These are phyloP conservation scores for Scheffersomyces illinoinensis DNA, from an alignment of 1,139 yeast species.

Conservation along the genomic window DNA sequence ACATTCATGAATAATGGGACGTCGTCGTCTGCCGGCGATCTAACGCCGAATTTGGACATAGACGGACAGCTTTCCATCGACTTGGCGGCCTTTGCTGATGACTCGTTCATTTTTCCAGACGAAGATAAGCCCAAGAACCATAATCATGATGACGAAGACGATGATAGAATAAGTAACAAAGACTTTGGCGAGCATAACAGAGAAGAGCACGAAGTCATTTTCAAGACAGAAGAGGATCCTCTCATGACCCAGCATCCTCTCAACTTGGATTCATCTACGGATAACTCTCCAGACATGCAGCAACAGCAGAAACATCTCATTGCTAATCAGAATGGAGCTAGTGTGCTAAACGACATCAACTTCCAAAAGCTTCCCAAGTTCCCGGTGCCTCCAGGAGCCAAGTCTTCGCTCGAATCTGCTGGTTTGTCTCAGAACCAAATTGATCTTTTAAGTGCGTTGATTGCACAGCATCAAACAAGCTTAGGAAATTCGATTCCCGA, in stretches of 20 bases:
- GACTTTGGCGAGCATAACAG: slow-evolving; percentile 1
- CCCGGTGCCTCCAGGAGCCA: slow-evolving; percentile 73
- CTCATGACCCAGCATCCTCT: neutral
- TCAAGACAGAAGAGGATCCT: neutral
- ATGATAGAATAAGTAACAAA: slow-evolving; percentile 4
- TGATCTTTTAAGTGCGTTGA: slow-evolving; percentile 68
- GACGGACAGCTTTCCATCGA: slow-evolving; percentile 74
- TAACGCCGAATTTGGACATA: slow-evolving; percentile 46
- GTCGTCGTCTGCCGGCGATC: slow-evolving; percentile 26
- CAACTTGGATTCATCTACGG: neutral
- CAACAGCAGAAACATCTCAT: neutral
- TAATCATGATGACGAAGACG: slow-evolving; percentile 13
- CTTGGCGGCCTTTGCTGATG: slow-evolving; percentile 79
- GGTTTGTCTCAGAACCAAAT: slow-evolving; percentile 70
- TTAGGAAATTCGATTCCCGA: slow-evolving; percentile 23
- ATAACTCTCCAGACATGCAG: neutral
- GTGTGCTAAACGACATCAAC: slow-evolving; percentile 11
- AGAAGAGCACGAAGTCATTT: neutral
- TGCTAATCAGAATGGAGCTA: neutral
- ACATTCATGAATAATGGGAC: slow-evolving; percentile 55
- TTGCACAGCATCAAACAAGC: slow-evolving; percentile 63
- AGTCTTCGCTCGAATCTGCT: slow-evolving; percentile 58
- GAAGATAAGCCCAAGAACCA: slow-evolving; percentile 60
- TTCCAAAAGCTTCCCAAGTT: slow-evolving; percentile 52
- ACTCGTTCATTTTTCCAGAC: slow-evolving; percentile 73